Evolutionary conservation across 495 filamentous ascomycete genomes (phyloP).

Genomic region (Glutinoglossum americanum): DNA sequence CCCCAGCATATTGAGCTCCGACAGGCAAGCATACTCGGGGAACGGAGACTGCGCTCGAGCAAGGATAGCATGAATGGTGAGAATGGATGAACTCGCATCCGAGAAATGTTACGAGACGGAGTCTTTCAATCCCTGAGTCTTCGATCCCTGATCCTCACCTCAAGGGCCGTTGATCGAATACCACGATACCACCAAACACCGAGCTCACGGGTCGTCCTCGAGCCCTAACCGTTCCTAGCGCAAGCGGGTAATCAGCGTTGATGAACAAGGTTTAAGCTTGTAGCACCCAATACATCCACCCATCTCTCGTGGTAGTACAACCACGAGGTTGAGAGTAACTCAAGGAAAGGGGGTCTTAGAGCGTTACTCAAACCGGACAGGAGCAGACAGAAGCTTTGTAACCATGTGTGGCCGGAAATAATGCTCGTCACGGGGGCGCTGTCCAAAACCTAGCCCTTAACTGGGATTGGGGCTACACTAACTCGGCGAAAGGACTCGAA

Average conservation of each 20-base stretch:
- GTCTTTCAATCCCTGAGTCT: neutral
- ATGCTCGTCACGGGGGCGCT: neutral
- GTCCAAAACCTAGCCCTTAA: neutral
- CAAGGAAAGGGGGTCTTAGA: neutral
- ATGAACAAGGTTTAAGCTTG: neutral
- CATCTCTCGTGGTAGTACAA: neutral
- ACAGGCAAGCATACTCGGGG: neutral
- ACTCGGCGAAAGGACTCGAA: neutral
- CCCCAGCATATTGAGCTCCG: neutral
- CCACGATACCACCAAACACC: neutral
- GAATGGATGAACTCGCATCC: neutral
- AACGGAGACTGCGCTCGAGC: neutral
- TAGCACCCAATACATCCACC: neutral
- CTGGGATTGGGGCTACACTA: neutral
- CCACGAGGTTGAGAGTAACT: neutral
- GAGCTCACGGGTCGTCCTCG: neutral
- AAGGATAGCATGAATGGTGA: neutral
- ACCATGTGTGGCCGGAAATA: neutral
- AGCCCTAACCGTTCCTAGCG: conserved; percentile 1
- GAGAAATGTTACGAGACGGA: neutral
- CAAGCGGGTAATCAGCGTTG: neutral
- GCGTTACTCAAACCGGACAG: neutral
- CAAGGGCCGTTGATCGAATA: neutral
- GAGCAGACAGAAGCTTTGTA: neutral
- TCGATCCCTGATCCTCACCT: neutral